Base-by-base conservation (phyloP, 140 eudicot species). In the Cichorium intybus region DNA sequence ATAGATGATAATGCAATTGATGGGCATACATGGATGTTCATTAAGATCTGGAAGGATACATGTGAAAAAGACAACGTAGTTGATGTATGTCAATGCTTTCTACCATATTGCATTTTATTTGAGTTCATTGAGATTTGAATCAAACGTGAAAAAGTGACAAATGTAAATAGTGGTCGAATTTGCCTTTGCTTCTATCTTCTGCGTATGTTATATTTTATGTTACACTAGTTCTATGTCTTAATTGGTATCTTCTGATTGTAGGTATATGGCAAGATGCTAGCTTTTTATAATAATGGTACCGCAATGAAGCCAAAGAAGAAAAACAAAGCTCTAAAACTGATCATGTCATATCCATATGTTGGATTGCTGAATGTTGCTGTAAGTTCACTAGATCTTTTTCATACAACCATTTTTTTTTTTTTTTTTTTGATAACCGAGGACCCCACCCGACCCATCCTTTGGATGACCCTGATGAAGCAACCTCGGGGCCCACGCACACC, bases 321-420 rank as follows among this genome's bases (percentile, higher is more conserved):
- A 48, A 15, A 4, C n/a, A 78, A 68, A 81, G 63, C 58, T 45
- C 28, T 53, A 28, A 60, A 59, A 77, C 80, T n/a, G n/a, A 45
- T 35, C 72, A 29, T n/a, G n/a, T 37, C 79, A 24, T 72, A 85
- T 61, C 98, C 96, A 41, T 73, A 75, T 60, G 67, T 64, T 69
- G 96, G 91, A 57, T 85, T 92, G 84, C 81, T 88, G 37, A 79
- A 88, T 74, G 89, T 87, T 64, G 95, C 98, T 71, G 98, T 92
- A 79, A 80, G 98, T 81, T 31, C 35, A 50, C 62, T 72, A 47
- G n/a, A 8, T 35, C 24, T 14, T 37, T 58, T 33, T 48, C 56
- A n/a, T 74, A 57, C 50, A 28, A 24, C 4, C 34, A 24, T 73
- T 35, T 4, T n/a, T n/a, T n/a, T n/a, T n/a, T n/a, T n/a, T n/a